Percentiles rank a stretch among this genome's conserved stretches.
Evolutionary conservation across 106 monocot species (phyloP).

Genomic region (Triglochin maritima): DNA sequence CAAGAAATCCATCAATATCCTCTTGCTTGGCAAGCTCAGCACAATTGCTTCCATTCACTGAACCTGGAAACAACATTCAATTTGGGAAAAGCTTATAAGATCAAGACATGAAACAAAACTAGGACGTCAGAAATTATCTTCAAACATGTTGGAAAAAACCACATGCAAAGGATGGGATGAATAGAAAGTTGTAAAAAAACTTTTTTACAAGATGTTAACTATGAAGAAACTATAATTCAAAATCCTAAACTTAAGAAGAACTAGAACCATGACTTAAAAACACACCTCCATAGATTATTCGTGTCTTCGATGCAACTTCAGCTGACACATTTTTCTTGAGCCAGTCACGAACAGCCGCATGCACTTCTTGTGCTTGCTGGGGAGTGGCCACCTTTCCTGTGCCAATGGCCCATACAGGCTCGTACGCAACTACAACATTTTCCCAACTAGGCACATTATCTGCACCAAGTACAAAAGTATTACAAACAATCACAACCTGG

Average conservation of each 20-base stretch:
- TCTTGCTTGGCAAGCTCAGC: slow-evolving; percentile 67
- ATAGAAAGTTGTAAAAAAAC: too few species aligned
- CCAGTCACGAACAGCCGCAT: slow-evolving; percentile 86
- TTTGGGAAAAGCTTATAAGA: background rate
- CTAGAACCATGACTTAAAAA: background rate
- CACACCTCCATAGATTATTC: slow-evolving; percentile 96
- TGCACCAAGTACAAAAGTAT: slow-evolving; percentile 10
- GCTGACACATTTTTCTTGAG: slow-evolving; percentile 79
- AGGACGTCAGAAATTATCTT: too few species aligned
- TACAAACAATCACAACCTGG: too few species aligned
- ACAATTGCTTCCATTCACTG: slow-evolving; percentile 56
- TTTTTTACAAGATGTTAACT: too few species aligned
- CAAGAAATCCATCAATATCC: slow-evolving; percentile 72
- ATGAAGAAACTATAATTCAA: too few species aligned
- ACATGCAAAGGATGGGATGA: too few species aligned
- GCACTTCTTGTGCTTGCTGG: slow-evolving; percentile 95
- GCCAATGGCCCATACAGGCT: slow-evolving; percentile 99
- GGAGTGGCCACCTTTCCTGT: slow-evolving; percentile 96
- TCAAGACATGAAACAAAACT: too few species aligned
- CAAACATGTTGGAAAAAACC: too few species aligned
- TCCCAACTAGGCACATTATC: slow-evolving; percentile 75
- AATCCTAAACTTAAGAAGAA: too few species aligned
- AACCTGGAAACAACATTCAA: slow-evolving; percentile 27
- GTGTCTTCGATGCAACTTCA: slow-evolving; percentile 69
- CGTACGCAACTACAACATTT: slow-evolving; percentile 90